Base-by-base conservation (phyloP, 2,329 filamentous ascomycete species). In the Delphinella strobiligena region DNA sequence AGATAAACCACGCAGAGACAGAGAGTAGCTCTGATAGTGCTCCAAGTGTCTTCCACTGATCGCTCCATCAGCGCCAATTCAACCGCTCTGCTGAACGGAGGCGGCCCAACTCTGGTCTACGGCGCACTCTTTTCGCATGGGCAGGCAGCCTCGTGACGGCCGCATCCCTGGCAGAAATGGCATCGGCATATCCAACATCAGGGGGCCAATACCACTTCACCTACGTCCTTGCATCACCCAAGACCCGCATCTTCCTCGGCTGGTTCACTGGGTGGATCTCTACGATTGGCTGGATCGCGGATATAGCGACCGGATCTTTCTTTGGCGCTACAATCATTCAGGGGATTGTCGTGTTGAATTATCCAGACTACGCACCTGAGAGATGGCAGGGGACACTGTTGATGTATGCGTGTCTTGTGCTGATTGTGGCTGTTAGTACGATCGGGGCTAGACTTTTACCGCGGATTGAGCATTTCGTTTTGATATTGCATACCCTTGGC, bases 181-280 rank as follows among this genome's bases (percentile, higher is more conserved):
- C 61, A 30, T 65, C 62, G 3, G 65, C 64, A 60, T 62, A 49
- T 8, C 62, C 62, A 16, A 63, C 58, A 31, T 54, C 61, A 9
- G 54, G 49, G 10, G 54, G 53, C 7, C 54, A 54, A 37, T 56
- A 57, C 60, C 61, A 64, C 39, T 64, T 60, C 60, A 60, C 64
- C 3, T 60, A 57, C 11, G 58, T 65, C 31, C 66, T 69, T 44
- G 61, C 65, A n/a, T 63, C 64, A 14, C 51, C 43, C 9, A 49
- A 47, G 7, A 56, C 45, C 19, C 62, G 65, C 38, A 64, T 61
- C 22, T 58, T 61, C 19, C 52, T 69, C 1, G 68, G 65, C 39
- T 70, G 67, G 47, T 58, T 61, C 19, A 61, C 63, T 15, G 61
- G 62, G n/a, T 65, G 62, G 63, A 57, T 66, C 19, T 58, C 56